Conservation (phyloP, 257 asterid genomes). For the Primulina huaijiensis region DNA sequence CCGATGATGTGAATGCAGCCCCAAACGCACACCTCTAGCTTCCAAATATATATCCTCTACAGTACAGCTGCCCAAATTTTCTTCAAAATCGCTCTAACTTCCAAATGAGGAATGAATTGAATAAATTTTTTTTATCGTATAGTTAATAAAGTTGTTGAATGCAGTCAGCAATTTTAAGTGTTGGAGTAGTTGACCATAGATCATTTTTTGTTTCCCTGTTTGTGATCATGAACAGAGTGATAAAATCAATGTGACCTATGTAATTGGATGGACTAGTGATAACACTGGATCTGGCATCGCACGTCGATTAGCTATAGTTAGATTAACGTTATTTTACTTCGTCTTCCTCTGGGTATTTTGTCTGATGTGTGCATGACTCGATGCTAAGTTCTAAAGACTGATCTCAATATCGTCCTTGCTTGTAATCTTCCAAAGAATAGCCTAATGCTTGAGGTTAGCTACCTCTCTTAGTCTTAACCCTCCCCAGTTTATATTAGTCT, state of each 20-base stretch:
- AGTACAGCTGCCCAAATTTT: too few relatives aligned
- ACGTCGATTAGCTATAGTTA: constrained; percentile 69
- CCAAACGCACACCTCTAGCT: too few relatives aligned
- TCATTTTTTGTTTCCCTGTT: constrained; percentile 12
- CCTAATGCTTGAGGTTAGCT: constrained; percentile 85
- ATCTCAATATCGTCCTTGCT: constrained; percentile 71
- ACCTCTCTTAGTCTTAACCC: constrained; percentile 9
- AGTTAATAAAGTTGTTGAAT: background rate
- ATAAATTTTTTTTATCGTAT: background rate
- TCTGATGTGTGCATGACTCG: constrained; percentile 29
- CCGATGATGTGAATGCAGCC: too few relatives aligned
- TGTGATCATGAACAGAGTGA: constrained; percentile 50
- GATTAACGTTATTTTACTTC: constrained; percentile 10
- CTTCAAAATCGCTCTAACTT: too few relatives aligned
- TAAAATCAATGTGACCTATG: constrained; percentile 56
- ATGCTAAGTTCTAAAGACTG: constrained; percentile 72
- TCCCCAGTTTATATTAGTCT: too few relatives aligned
- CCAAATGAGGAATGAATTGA: too few relatives aligned
- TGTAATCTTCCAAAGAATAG: constrained; percentile 77
- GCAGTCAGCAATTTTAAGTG: constrained; percentile 1
- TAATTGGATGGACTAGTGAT: constrained; percentile 83
- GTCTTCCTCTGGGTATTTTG: constrained; percentile 12
- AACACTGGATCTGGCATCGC: constrained; percentile 83
- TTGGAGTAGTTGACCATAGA: constrained; percentile 9
- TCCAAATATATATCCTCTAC: too few relatives aligned